A percentile compares a stretch with the other conserved stretches of the same genome.
Conservation (phyloP, 2,329 filamentous ascomycete species). For the Apiospora arundinis region DNA sequence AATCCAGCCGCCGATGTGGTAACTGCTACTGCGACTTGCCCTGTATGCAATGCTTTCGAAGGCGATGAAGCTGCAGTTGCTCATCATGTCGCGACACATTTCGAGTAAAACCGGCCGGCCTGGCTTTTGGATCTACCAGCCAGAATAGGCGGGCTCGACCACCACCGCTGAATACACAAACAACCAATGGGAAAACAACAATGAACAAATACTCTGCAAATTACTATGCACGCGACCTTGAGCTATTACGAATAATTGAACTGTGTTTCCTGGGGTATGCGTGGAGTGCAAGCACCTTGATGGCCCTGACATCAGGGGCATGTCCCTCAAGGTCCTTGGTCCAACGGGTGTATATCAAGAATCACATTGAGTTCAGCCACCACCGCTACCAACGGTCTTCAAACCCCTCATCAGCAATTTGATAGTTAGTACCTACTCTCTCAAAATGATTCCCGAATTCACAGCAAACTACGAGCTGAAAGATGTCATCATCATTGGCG, state of each 20-base stretch:
- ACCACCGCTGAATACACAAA: too few species aligned
- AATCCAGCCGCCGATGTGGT: constrained; percentile 32
- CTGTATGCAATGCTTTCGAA: constrained; percentile 70
- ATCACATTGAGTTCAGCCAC: background rate
- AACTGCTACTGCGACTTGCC: constrained; percentile 55
- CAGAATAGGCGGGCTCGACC: background rate
- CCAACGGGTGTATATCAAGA: background rate
- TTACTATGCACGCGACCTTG: background rate
- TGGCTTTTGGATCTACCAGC: background rate
- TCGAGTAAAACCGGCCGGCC: constrained; percentile 42
- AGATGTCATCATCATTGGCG: constrained; percentile 77
- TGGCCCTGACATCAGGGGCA: constrained; percentile 13
- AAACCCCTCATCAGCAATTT: background rate
- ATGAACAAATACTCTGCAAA: background rate
- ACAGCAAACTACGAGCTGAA: constrained; percentile 47
- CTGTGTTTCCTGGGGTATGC: background rate
- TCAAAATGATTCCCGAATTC: constrained; percentile 26
- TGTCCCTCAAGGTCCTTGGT: constrained; percentile 21
- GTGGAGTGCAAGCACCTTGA: constrained; percentile 17
- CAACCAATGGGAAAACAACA: background rate
- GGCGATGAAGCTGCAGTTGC: constrained; percentile 73
- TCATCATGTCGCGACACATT: constrained; percentile 69
- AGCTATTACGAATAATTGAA: background rate
- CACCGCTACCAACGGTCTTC: background rate
- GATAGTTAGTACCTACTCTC: background rate